Evolutionary conservation across 805 yeast species (phyloP).

Genomic region (Candida qinlingensis): DNA sequence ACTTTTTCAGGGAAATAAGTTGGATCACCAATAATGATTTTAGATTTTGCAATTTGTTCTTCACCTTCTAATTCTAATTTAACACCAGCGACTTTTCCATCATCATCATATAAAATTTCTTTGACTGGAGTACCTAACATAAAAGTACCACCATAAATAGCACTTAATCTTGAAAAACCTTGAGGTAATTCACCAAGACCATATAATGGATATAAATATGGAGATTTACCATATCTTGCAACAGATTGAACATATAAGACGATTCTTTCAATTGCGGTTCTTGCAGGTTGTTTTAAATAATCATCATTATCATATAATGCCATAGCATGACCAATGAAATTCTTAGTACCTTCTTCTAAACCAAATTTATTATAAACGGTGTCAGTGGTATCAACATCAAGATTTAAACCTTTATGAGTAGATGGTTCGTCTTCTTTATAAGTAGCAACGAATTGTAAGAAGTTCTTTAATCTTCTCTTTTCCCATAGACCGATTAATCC

Average conservation of each 20-base stretch:
- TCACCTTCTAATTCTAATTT: slow-evolving; percentile 75
- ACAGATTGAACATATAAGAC: slow-evolving; percentile 83
- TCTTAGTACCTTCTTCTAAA: slow-evolving; percentile 87
- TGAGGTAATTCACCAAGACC: slow-evolving; percentile 99
- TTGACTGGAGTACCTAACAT: slow-evolving; percentile 97
- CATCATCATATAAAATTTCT: slow-evolving; percentile 70
- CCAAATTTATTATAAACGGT: slow-evolving; percentile 88
- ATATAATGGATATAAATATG: slow-evolving; percentile 91
- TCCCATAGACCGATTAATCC: slow-evolving; percentile 95
- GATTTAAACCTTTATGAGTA: slow-evolving; percentile 81
- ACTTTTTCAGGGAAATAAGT: slow-evolving; percentile 80
- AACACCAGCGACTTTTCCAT: slow-evolving; percentile 77
- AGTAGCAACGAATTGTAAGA: slow-evolving; percentile 79
- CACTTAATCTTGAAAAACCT: slow-evolving; percentile 94
- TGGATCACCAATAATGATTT: slow-evolving; percentile 93
- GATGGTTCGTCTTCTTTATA: slow-evolving; percentile 73
- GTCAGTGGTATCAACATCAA: slow-evolving; percentile 86
- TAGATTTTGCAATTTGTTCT: slow-evolving; percentile 66
- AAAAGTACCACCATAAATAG: slow-evolving; percentile 97
- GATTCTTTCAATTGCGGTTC: slow-evolving; percentile 86
- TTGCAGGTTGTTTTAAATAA: slow-evolving; percentile 81
- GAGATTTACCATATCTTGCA: slow-evolving; percentile 93
- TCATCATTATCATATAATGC: slow-evolving; percentile 93
- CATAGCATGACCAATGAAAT: slow-evolving; percentile 98
- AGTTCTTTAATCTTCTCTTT: slow-evolving; percentile 89